Evolutionary conservation across 139 green algal species (phyloP).

Genomic region (Chlorella ohadii): DNA sequence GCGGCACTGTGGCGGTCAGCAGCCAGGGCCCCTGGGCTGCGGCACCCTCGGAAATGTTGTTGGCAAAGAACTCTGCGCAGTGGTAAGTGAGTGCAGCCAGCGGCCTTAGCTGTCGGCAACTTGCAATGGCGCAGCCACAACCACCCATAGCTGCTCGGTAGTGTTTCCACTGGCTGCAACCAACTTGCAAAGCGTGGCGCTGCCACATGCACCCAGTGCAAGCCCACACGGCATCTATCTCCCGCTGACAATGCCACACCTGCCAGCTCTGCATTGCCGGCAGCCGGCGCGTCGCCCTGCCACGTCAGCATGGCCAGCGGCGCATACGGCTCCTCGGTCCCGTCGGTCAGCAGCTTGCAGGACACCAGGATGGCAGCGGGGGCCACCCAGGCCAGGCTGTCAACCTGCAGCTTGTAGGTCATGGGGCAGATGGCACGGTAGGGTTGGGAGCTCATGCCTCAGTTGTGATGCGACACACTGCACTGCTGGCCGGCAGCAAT

Average conservation of each 20-base stretch:
- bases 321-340: conserved; percentile 13
- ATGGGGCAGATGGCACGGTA: too few species aligned
- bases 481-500: too few species aligned
- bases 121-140: too few species aligned
- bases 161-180: too few species aligned
- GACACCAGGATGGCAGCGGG: conserved; percentile 9
- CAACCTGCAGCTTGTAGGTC: conserved; percentile 10
- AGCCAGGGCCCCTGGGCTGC: conserved; percentile 20
- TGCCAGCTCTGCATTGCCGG: conserved; percentile 11
- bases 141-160: too few species aligned
- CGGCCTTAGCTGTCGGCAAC: too few species aligned
- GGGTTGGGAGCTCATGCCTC: too few species aligned
- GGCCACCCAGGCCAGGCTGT: conserved; percentile 27
- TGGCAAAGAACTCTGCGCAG: conserved; percentile 32
- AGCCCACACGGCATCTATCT: too few species aligned
- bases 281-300: not conserved
- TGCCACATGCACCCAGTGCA: too few species aligned
- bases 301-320: conserved; percentile 42
- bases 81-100: too few species aligned
- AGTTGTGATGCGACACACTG: too few species aligned
- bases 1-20: conserved; percentile 3
- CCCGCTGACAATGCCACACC: not conserved
- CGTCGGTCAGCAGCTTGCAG: not conserved
- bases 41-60: not conserved
- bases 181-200: too few species aligned